Evolutionary conservation across 2,329 filamentous ascomycete genomes (phyloP).

Genomic region (Cercospora sojina): DNA sequence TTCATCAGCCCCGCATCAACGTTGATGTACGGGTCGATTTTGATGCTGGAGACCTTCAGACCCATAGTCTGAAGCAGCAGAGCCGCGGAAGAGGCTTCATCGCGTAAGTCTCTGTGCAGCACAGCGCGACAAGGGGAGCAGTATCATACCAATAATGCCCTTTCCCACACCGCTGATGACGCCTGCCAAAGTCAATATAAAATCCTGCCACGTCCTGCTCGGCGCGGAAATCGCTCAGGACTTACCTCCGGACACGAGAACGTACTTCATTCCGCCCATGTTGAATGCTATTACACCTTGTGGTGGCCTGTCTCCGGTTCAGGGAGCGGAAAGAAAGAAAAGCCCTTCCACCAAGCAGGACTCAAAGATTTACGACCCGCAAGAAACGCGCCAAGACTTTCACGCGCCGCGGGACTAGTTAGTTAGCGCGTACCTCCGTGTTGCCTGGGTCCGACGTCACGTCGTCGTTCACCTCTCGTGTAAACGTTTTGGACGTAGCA

Average conservation of each 20-base stretch:
- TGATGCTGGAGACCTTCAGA: constrained; percentile 69
- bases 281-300: constrained; percentile 30
- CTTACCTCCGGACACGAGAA: constrained; percentile 75
- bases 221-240: constrained; percentile 13
- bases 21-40: constrained; percentile 73
- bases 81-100: constrained; percentile 64
- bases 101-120: constrained; percentile 11
- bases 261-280: constrained; percentile 67
- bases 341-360: constrained; percentile 7
- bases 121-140: background rate
- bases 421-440: background rate
- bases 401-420: constrained; percentile 3
- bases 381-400: constrained; percentile 6
- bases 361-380: background rate
- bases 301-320: constrained; percentile 42
- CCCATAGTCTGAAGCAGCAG: constrained; percentile 77
- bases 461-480: background rate
- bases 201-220: background rate
- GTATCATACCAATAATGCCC: constrained; percentile 64
- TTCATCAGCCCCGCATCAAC: constrained; percentile 73
- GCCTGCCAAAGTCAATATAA: constrained; percentile 37
- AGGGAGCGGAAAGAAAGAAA: constrained; percentile 46
- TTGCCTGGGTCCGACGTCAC: background rate
- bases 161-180: constrained; percentile 62
- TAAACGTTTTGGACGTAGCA: background rate